Base-by-base conservation (phyloP, 306 rosid genomes). In the Cucumis hystrix region DNA sequence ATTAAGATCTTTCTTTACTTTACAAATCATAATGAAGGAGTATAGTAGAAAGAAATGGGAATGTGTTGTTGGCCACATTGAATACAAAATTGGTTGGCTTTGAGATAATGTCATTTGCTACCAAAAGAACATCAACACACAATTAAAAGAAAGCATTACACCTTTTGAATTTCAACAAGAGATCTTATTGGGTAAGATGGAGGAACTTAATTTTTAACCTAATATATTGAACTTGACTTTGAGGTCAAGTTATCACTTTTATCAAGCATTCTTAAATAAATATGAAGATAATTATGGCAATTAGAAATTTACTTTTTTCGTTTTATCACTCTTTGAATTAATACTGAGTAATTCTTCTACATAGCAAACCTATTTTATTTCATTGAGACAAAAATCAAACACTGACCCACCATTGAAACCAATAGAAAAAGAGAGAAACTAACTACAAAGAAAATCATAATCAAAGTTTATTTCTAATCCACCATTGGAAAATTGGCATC, bases 41-140 rank as follows among this genome's bases (percentile, higher is more conserved):
- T n/a, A n/a, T n/a, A n/a, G n/a, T n/a, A n/a, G n/a, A n/a, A n/a
- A 6, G 11, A 8, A 69, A 49, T 43, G 56, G n/a, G 6, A 43
- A 43, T 70, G 58, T 23, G 75, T n/a, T 68, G 72, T 70, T 43
- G 75, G 21, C 54, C 58, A 70, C 7, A 45, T 70, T 47, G 10
- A 23, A 21, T 70, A 70, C 57, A 70, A 70, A 70, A 70, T 47
- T 70, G 56, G 74, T 41, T 68, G 55, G 33, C 74, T 68, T 68
- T 1, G 72, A 65, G 56, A 68, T 41, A 43, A 41, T 68, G 74
- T 68, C 37, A 68, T 40, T 67, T 68, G 74, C 55, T 66, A 28
- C 30, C 30, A 28, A 28, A 28, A 28, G 3, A 28, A 28, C 30
- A 28, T 28, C 30, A 28, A 28, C 30, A 28, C 30, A 28, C 30